Conservation (phyloP, 306 rosid species). For the Malus sieversii region DNA sequence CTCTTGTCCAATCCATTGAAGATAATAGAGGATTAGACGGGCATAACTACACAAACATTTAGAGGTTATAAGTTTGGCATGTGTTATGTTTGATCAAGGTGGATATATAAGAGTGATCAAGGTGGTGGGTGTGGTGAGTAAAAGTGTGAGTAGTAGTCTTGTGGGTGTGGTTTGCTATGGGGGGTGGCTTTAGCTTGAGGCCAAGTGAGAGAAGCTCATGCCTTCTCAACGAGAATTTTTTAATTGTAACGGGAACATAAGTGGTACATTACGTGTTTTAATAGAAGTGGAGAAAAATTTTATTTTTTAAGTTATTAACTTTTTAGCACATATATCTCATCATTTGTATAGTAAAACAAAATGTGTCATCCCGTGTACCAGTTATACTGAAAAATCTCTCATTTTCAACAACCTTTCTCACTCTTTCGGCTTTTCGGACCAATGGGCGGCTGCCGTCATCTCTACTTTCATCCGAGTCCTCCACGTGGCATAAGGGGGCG, state of each 20-base stretch:
- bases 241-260: no score
- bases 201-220: slow-evolving; percentile 2
- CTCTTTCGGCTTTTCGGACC: slow-evolving; percentile 18
- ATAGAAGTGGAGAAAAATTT: no score
- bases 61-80: background rate
- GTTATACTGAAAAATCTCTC: no score
- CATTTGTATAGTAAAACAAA: no score
- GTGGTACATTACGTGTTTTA: no score
- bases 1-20: slow-evolving; percentile 67
- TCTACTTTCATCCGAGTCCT: slow-evolving; percentile 2
- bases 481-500: slow-evolving; percentile 49
- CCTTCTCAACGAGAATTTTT: background rate
- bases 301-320: no score
- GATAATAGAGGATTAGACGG: background rate
- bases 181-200: slow-evolving; percentile 15
- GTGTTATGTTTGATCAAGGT: background rate
- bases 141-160: background rate
- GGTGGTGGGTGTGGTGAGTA: background rate
- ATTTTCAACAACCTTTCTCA: background rate
- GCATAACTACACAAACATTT: background rate
- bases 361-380: no score
- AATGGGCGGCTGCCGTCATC: slow-evolving; percentile 65
- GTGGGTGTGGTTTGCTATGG: slow-evolving; percentile 11
- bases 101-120: background rate
- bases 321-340: no score